Evolutionary conservation across 2,329 filamentous ascomycete species (phyloP).

Genomic region (Didymella pomorum): DNA sequence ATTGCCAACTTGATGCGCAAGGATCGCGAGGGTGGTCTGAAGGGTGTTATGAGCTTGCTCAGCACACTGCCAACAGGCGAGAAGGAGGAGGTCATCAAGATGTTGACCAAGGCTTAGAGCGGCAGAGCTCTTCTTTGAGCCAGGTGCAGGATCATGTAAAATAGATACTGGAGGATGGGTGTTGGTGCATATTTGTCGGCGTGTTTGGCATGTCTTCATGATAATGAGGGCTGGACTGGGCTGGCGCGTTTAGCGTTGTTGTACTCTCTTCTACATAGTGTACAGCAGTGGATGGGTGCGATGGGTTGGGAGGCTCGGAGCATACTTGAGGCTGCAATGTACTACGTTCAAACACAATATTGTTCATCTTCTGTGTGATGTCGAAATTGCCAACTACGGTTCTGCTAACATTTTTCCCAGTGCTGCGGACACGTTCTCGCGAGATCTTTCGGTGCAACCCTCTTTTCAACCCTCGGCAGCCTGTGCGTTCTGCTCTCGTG

Average conservation of each 20-base stretch:
- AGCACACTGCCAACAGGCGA: constrained; percentile 87
- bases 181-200: constrained; percentile 16
- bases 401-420: neutral
- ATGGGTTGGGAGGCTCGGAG: constrained; percentile 19
- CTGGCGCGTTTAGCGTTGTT: constrained; percentile 15
- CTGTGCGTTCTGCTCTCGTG: no score
- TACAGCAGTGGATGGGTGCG: neutral
- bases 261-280: constrained; percentile 12
- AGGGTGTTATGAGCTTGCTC: constrained; percentile 85
- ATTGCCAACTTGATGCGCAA: constrained; percentile 73
- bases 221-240: neutral
- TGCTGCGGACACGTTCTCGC: no score
- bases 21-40: constrained; percentile 75
- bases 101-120: constrained; percentile 53
- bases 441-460: no score
- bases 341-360: constrained; percentile 5
- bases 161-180: neutral
- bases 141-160: constrained; percentile 4
- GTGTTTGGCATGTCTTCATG: constrained; percentile 1
- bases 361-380: neutral
- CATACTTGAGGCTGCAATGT: constrained; percentile 1
- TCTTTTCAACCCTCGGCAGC: no score
- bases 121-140: neutral
- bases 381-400: no score
- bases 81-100: constrained; percentile 80